Evolutionary conservation across 176 grass and related monocot species (phyloP), one percentile per base, ranked within the genome.

Genomic region (Tuctoria greenei): DNA sequence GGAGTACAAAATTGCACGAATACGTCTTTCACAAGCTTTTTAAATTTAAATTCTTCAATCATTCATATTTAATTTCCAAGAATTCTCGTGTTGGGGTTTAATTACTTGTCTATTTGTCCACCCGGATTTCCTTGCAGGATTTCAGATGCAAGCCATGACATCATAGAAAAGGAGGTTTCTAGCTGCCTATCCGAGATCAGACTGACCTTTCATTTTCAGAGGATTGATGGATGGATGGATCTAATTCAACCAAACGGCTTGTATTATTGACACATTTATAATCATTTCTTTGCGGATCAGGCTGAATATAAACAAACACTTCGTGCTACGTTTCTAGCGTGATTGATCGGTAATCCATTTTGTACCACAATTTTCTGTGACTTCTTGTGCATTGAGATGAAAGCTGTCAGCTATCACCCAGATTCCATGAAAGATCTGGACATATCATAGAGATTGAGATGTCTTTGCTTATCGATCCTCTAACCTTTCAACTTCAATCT

Each of bases 151-250:
- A 41, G 61, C 26, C 13, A 16, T 71, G 79, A 66, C 72, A 49
- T 47, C 58, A 45, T 64, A 15, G 47, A 86, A 43, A 76, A 72
- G 37, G 72, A 81, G 20, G 31, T 59, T 26, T n/a, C 64, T n/a
- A n/a, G 63, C 64, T 81, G 27, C 55, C 71, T 64, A 76, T 54
- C 77, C 15, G 35, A 63, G 44, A 75, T 81, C 75, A 74, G 8
- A 69, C 27, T 39, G 36, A 63, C 37, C 64, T 81, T 75, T 75
- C 55, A 12, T 75, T 52, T 86, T 56, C 45, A 7, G 44, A n/a
- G n/a, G n/a, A n/a, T n/a, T n/a, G n/a, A n/a, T 46, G 10, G 15
- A 18, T 23, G 51, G 46, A 49, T 17, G 16, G 38, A 75, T 60
- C 70, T 58, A 16, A 67, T 43, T 58, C 20, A 43, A 54, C 61